Conservation (phyloP, 1,284 basidiomycete genomes). For the Ceraceosorus guamensis region DNA sequence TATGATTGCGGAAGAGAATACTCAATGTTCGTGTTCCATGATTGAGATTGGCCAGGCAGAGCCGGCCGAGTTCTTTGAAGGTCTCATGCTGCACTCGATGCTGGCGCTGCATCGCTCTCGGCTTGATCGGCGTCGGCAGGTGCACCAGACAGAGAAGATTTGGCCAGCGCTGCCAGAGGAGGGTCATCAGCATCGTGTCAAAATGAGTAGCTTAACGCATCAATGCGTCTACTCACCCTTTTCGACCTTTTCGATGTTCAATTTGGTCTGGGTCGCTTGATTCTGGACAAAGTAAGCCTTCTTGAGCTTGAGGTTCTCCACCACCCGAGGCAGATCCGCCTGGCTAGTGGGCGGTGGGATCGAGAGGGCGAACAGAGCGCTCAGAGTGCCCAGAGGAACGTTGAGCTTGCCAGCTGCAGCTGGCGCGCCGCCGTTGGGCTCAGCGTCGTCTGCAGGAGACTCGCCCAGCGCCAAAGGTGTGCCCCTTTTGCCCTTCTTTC, state of each 20-base stretch:
- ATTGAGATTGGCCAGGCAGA: too few species aligned
- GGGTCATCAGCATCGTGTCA: too few species aligned
- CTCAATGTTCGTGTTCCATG: too few species aligned
- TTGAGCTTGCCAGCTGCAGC: constrained; percentile 55
- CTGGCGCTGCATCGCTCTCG: too few species aligned
- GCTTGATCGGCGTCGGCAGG: too few species aligned
- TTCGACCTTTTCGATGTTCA: constrained; percentile 43
- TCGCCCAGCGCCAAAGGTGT: constrained; percentile 23
- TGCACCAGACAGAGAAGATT: not conserved
- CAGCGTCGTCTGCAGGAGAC: constrained; percentile 11
- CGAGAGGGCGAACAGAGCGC: constrained; percentile 76
- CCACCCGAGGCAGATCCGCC: constrained; percentile 70
- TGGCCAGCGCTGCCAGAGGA: not conserved
- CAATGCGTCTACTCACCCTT: constrained; percentile 13
- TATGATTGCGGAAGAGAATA: too few species aligned
- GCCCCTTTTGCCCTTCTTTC: constrained; percentile 34
- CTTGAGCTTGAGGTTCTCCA: constrained; percentile 88
- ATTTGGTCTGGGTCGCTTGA: constrained; percentile 53
- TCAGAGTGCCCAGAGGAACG: constrained; percentile 75
- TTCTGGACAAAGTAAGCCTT: constrained; percentile 81
- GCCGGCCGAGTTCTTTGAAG: too few species aligned
- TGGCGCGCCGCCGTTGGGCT: constrained; percentile 1
- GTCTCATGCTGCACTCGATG: too few species aligned
- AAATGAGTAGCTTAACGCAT: not conserved
- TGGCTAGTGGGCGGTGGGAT: constrained; percentile 79